A percentile compares a stretch with the other conserved stretches of the same genome.
phyloP scores from a whole-genome alignment of 2,329 filamentous ascomycete species.

The Lasiodiplodia gonubiensis region DNA sequence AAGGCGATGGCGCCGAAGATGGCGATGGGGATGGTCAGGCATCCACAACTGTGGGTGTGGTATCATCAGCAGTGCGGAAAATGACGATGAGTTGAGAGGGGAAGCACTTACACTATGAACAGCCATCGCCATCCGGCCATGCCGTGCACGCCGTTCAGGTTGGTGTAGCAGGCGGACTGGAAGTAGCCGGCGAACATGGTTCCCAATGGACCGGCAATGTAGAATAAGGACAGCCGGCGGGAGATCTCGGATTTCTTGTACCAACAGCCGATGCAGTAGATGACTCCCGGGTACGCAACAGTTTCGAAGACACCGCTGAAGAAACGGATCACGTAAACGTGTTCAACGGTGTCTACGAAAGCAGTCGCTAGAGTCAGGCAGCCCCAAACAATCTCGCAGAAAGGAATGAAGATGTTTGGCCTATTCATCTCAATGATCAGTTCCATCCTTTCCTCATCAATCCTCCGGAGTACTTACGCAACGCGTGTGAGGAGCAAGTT shows the following conservation, averaged over 20 bases:
- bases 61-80: background rate
- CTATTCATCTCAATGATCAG: background rate
- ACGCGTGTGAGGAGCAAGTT: background rate
- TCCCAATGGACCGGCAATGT: slow-evolving; percentile 27
- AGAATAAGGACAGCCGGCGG: slow-evolving; percentile 30
- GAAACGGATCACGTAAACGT: slow-evolving; percentile 18
- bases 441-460: background rate
- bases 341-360: background rate
- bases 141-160: slow-evolving; percentile 35
- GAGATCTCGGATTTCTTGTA: slow-evolving; percentile 32
- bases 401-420: slow-evolving; percentile 7
- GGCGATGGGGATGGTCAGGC: slow-evolving; percentile 36
- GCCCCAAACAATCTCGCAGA: slow-evolving; percentile 9
- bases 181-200: slow-evolving; percentile 30
- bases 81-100: too few species aligned
- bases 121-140: slow-evolving; percentile 14
- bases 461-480: background rate
- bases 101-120: slow-evolving; percentile 3
- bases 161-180: slow-evolving; percentile 28
- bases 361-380: slow-evolving; percentile 14
- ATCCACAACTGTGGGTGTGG: slow-evolving; percentile 19
- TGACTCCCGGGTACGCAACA: slow-evolving; percentile 29
- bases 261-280: slow-evolving; percentile 32
- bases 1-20: slow-evolving; percentile 37
- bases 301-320: slow-evolving; percentile 23